Conservation (phyloP, 768 basidiomycete species). For the Tulasnella sp. region DNA sequence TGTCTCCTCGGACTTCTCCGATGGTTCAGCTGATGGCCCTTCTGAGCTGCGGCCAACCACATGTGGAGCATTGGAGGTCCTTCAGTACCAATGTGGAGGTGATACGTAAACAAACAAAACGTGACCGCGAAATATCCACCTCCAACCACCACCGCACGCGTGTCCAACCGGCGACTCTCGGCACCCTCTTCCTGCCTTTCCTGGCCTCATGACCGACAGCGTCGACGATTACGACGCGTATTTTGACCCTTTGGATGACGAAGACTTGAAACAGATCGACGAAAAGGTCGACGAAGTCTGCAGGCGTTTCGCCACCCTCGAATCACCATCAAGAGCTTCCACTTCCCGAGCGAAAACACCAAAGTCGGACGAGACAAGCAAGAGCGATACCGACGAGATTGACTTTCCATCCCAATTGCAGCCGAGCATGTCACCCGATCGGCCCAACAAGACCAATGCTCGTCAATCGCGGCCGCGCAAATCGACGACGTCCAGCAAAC, state of each 20-base stretch:
- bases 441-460: neutral
- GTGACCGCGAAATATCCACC: neutral
- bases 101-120: constrained; percentile 6
- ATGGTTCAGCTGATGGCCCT: neutral
- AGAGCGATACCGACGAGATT: neutral
- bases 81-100: neutral
- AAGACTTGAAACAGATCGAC: constrained; percentile 12
- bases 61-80: neutral
- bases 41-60: neutral
- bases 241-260: neutral
- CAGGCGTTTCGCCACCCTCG: neutral
- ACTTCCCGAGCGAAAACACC: neutral
- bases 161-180: neutral
- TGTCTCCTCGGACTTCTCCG: neutral
- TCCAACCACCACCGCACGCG: neutral
- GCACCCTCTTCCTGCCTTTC: neutral
- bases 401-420: neutral
- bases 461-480: neutral
- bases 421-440: neutral
- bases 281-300: constrained; percentile 9
- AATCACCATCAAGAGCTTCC: constrained; percentile 4
- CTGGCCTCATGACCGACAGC: neutral
- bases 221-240: constrained; percentile 19
- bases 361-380: neutral
- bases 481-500: neutral